A percentile compares a stretch with the other conserved stretches of the same genome.
Evolutionary conservation across 176 grass and related monocot species (phyloP).

Genomic region (Tillandsia leiboldiana): DNA sequence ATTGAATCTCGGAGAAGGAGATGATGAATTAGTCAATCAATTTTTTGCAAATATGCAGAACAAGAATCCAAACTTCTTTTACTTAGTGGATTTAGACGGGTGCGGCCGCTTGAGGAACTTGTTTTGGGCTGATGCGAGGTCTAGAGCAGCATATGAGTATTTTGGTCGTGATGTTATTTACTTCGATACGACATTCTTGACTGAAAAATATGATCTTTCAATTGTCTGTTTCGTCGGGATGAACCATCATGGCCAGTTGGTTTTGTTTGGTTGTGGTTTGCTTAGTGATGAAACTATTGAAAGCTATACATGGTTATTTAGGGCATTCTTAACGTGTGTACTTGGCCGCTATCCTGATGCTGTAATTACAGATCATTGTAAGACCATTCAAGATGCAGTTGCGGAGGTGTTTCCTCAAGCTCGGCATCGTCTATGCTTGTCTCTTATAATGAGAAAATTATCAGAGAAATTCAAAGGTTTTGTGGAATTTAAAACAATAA

Average conservation of each 20-base stretch:
- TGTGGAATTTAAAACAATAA: slow-evolving; percentile 73
- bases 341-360: slow-evolving; percentile 33
- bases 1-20: slow-evolving; percentile 49
- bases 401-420: slow-evolving; percentile 50
- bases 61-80: slow-evolving; percentile 77
- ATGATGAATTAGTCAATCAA: slow-evolving; percentile 33
- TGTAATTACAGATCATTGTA: slow-evolving; percentile 75
- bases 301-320: slow-evolving; percentile 89
- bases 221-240: slow-evolving; percentile 72
- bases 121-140: slow-evolving; percentile 86
- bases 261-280: slow-evolving; percentile 72
- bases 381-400: slow-evolving; percentile 60
- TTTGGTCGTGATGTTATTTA: slow-evolving; percentile 78
- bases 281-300: slow-evolving; percentile 64
- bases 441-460: slow-evolving; percentile 70
- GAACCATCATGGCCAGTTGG: slow-evolving; percentile 87
- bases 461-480: slow-evolving; percentile 65
- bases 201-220: slow-evolving; percentile 65
- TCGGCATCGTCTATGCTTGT: slow-evolving; percentile 67
- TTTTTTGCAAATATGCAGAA: slow-evolving; percentile 37
- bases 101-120: slow-evolving; percentile 60
- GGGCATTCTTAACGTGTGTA: slow-evolving; percentile 69
- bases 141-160: slow-evolving; percentile 59
- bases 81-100: slow-evolving; percentile 72
- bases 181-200: slow-evolving; percentile 74